phyloP scores from a whole-genome alignment of 257 asterid genomes.

The Ligustrum vulgare region DNA sequence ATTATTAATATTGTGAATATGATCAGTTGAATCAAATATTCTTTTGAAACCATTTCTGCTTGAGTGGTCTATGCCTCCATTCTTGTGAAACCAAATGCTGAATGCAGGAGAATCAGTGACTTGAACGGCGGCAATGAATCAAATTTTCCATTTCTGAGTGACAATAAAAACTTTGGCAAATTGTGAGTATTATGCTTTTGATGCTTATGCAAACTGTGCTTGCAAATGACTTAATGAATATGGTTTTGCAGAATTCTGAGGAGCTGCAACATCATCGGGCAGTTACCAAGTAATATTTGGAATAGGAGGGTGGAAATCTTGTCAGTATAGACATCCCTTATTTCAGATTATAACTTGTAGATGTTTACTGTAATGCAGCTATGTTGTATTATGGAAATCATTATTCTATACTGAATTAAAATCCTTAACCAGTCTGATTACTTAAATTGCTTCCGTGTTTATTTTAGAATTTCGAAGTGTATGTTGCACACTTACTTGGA shows the following conservation, averaged over 20 bases:
- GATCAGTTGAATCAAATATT: background rate
- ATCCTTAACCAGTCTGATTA: too few relatives aligned
- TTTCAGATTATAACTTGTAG: background rate
- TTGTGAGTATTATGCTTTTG: constrained; percentile 44
- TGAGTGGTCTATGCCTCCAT: background rate
- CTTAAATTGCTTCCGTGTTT: too few relatives aligned
- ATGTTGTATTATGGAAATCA: background rate
- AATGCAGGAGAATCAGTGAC: constrained; percentile 70
- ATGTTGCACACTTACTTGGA: too few relatives aligned
- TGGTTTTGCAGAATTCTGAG: constrained; percentile 54
- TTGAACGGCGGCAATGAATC: constrained; percentile 56
- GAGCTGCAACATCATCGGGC: constrained; percentile 63
- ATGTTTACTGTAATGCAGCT: background rate
- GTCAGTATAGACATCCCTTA: constrained; percentile 41
- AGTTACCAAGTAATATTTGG: constrained; percentile 48
- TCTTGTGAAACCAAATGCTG: constrained; percentile 23
- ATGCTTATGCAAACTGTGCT: background rate
- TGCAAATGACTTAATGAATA: constrained; percentile 12
- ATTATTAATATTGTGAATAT: background rate
- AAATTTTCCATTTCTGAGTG: constrained; percentile 45
- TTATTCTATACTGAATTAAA: background rate
- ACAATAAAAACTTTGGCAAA: constrained; percentile 30
- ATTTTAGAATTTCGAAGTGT: too few relatives aligned
- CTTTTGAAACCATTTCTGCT: background rate
- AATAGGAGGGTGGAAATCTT: constrained; percentile 32